Percentiles rank a stretch among this genome's conserved stretches.
Conservation (phyloP, 371 early-diverging fungal species). For the Mitosporidium daphniae region DNA sequence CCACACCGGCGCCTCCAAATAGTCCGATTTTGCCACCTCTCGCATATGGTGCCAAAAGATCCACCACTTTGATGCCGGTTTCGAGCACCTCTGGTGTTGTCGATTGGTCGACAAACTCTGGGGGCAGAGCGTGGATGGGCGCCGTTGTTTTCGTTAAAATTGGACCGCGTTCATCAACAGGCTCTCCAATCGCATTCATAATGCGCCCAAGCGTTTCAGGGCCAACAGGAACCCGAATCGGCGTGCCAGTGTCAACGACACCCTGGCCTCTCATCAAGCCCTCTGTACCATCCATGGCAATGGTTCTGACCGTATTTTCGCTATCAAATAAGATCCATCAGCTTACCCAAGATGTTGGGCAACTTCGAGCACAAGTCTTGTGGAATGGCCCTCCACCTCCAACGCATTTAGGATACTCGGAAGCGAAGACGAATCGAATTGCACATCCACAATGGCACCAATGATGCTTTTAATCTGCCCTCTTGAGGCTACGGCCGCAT, state of each 20-base stretch:
- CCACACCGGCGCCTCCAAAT: slow-evolving; percentile 92
- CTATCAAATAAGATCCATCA: slow-evolving; percentile 7
- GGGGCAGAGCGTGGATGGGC: slow-evolving; percentile 67
- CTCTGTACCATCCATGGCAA: slow-evolving; percentile 90
- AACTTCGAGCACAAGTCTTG: slow-evolving; percentile 67
- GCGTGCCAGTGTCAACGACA: slow-evolving; percentile 61
- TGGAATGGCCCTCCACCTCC: slow-evolving; percentile 36
- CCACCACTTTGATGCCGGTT: slow-evolving; percentile 94
- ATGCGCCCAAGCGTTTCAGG: slow-evolving; percentile 40
- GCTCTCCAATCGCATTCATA: slow-evolving; percentile 89
- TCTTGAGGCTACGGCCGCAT: no score
- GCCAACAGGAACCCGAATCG: slow-evolving; percentile 69
- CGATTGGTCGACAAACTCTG: slow-evolving; percentile 72
- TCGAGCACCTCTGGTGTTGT: slow-evolving; percentile 72
- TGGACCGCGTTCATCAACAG: slow-evolving; percentile 84
- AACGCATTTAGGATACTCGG: slow-evolving; percentile 70
- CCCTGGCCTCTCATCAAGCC: slow-evolving; percentile 83
- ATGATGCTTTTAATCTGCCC: slow-evolving; percentile 49
- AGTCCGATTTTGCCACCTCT: slow-evolving; percentile 76
- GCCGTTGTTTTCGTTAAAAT: slow-evolving; percentile 43
- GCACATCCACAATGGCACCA: slow-evolving; percentile 89
- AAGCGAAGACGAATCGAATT: slow-evolving; percentile 52
- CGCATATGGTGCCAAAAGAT: slow-evolving; percentile 78
- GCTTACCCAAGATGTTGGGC: slow-evolving; percentile 51
- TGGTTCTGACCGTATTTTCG: slow-evolving; percentile 85